Base-by-base conservation (phyloP, 257 asterid species). In the Ocimum tenuiflorum region DNA sequence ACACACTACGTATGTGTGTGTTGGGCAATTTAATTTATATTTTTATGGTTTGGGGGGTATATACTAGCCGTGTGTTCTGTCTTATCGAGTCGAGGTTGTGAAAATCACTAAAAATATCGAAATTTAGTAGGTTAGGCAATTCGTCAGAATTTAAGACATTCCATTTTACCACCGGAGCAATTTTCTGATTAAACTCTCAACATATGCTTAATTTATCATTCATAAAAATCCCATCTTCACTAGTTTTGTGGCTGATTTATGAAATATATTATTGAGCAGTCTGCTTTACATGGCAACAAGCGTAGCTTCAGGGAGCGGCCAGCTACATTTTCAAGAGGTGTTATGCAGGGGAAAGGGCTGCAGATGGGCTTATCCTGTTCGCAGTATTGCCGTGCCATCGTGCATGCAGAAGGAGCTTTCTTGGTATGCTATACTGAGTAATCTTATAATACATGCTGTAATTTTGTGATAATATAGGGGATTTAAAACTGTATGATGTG, bases 261-360 rank as follows among this genome's bases (percentile, higher is more conserved):
- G 18, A 54, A 39, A 53, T 52, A 52, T 43, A 43, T 59, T 12
- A 52, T 64, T 62, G 60, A 23, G 68, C 87, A 77, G 92, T 72
- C 20, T 56, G 11, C 24, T 67, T n/a, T 42, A 46, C 68, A 92
- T 92, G 99, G 85, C 96, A 42, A 68, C 89, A 43, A 70, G 86
- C 60, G 67, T 84, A 68, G 94, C 95, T 68, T 74, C 88, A 7
- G 81, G 86, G 45, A 80, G 82, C 46, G 82, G 83, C 42, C 78
- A 60, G 43, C 78, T 83, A 61, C 86, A 73, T 63, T 82, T 75
- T 14, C 82, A 78, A 71, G 91, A 80, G 56, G 49, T 74, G 12
- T 52, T 68, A 27, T 65, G 47, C 79, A 12, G 61, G 73, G 78
- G 83, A 50, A 66, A 60, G n/a, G 69, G 83, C 62, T 73, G 85